Conservation (phyloP, 2,329 filamentous ascomycete species). For the Penicillium thymicola region DNA sequence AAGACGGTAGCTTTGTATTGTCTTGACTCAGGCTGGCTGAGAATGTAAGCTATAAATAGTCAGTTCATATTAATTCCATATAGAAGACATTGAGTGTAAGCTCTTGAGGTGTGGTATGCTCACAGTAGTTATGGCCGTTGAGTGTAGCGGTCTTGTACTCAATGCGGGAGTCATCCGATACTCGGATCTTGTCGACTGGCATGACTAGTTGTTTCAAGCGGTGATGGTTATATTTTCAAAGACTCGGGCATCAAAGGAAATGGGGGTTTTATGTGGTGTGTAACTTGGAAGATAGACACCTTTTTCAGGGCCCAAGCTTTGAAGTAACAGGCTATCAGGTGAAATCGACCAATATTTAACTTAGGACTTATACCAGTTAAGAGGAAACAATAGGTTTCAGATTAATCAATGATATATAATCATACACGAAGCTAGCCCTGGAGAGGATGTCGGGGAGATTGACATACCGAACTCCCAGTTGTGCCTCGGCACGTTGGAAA, state of each 20-base stretch:
- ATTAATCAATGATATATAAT: not conserved
- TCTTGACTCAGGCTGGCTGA: constrained; percentile 45
- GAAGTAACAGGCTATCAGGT: constrained; percentile 3
- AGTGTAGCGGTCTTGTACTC: constrained; percentile 61
- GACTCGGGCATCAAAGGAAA: not conserved
- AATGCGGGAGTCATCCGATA: constrained; percentile 63
- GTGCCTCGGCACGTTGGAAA: not conserved
- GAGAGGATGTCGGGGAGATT: not conserved
- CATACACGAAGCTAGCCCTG: not conserved
- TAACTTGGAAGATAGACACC: not conserved
- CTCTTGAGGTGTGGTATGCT: constrained; percentile 12
- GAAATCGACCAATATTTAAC: not conserved
- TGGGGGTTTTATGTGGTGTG: not conserved
- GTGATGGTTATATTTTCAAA: not conserved
- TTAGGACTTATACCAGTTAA: not conserved
- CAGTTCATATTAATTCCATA: not conserved
- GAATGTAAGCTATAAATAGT: constrained; percentile 48
- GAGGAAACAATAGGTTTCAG: not conserved
- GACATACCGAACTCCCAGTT: not conserved
- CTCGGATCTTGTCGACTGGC: constrained; percentile 60
- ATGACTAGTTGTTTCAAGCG: constrained; percentile 30
- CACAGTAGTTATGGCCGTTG: constrained; percentile 67
- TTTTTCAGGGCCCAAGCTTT: not conserved
- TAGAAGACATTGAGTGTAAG: not conserved
- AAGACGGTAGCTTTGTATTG: constrained; percentile 53